Conservation (phyloP, 73 alveolate species). For the Paramecium pentaurelia region DNA sequence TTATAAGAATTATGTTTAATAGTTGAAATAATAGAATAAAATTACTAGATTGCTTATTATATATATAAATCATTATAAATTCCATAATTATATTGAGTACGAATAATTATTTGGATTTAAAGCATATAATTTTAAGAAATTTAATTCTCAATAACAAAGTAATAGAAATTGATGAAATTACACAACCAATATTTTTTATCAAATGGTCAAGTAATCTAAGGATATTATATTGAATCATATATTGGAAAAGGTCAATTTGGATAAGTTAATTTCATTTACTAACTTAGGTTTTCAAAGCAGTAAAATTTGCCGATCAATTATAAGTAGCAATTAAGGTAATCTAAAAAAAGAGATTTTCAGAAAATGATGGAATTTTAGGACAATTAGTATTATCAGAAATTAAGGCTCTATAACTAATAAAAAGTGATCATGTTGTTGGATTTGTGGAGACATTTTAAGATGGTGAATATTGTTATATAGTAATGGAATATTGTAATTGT, state of each 20-base stretch:
- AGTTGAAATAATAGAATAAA: no score
- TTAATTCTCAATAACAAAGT: background rate
- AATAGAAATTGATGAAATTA: background rate
- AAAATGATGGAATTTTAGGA: conserved; percentile 13
- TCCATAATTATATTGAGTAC: no score
- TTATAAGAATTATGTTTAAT: no score
- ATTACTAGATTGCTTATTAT: no score
- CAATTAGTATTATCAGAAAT: background rate
- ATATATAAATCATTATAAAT: no score
- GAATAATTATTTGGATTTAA: no score
- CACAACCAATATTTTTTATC: background rate
- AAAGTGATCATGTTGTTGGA: background rate
- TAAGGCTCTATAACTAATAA: background rate
- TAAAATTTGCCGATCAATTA: background rate
- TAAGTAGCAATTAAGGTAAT: background rate
- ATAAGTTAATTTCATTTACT: background rate
- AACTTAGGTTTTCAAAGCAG: background rate
- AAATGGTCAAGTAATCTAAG: background rate
- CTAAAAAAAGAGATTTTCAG: background rate
- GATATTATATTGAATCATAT: background rate
- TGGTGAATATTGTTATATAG: background rate
- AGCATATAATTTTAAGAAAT: no score
- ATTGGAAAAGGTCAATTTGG: background rate
- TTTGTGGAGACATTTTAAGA: background rate
- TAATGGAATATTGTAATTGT: conserved; percentile 39